Conservation (phyloP, 352 stramenopile species). For the Blastocystis sp. region DNA sequence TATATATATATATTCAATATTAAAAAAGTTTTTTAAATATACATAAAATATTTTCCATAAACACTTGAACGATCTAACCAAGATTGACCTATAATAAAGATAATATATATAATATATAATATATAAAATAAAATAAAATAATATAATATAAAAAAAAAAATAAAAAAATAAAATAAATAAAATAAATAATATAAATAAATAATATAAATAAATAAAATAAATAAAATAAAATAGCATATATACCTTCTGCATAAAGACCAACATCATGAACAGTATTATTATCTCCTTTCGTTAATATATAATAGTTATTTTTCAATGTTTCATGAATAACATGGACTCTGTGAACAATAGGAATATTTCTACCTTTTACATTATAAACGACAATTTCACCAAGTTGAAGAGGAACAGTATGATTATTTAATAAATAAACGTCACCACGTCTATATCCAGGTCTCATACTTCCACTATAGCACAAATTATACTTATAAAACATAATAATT, state of each 20-base stretch:
- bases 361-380: constrained; percentile 24
- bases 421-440: constrained; percentile 19
- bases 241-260: constrained; percentile 12
- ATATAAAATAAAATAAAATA: too few species aligned
- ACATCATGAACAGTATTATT: constrained; percentile 34
- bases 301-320: constrained; percentile 15
- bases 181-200: background rate
- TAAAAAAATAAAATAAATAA: too few species aligned
- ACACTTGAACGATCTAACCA: constrained; percentile 15
- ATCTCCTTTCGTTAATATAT: constrained; percentile 31
- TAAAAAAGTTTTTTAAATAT: too few species aligned
- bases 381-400: constrained; percentile 33
- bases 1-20: too few species aligned
- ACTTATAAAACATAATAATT: background rate
- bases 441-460: constrained; percentile 29
- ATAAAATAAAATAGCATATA: too few species aligned
- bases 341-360: constrained; percentile 35
- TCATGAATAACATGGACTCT: constrained; percentile 32
- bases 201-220: too few species aligned
- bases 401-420: constrained; percentile 15
- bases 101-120: too few species aligned
- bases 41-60: constrained; percentile 9
- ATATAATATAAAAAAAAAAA: too few species aligned
- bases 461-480: constrained; percentile 5
- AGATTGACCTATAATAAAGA: constrained; percentile 1